These are phyloP conservation scores for Artemisia argyi DNA, from an alignment of 129 eudicot genomes.

Conservation along the genomic window DNA sequence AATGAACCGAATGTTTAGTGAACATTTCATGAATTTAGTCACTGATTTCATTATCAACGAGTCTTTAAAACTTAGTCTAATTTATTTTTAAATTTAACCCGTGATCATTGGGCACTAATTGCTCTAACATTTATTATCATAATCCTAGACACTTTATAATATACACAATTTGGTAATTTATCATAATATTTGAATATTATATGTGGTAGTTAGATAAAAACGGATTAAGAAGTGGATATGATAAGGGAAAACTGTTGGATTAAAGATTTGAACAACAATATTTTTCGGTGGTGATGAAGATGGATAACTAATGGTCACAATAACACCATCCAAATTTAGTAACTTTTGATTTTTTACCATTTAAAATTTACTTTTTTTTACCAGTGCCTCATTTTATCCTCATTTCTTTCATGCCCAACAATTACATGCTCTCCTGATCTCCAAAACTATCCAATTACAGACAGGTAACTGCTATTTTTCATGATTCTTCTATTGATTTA, in stretches of 20 bases:
- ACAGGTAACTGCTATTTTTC: slow-evolving; percentile 3
- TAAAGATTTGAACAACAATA: slow-evolving; percentile 11
- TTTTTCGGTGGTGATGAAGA: slow-evolving; percentile 7
- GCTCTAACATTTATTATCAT: no score
- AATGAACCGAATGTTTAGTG: no score
- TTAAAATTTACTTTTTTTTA: neutral
- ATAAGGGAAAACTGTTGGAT: slow-evolving; percentile 5
- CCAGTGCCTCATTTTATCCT: neutral
- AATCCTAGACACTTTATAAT: no score
- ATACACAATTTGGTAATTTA: no score
- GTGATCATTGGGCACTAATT: no score
- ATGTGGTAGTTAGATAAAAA: slow-evolving; percentile 5
- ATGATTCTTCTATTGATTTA: neutral
- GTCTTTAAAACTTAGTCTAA: no score
- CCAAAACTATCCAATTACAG: neutral
- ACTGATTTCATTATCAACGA: no score
- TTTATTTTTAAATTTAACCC: no score
- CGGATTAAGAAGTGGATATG: neutral
- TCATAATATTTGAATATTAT: neutral
- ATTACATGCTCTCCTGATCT: neutral
- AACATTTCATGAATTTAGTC: no score
- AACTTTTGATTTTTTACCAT: slow-evolving; percentile 15
- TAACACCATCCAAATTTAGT: slow-evolving; percentile 18
- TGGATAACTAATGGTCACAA: slow-evolving; percentile 23
- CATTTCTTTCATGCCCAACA: slow-evolving; percentile 11